These are phyloP conservation scores for Adenanthera pavonina DNA, from an alignment of 306 rosid genomes.

Conservation along the genomic window DNA sequence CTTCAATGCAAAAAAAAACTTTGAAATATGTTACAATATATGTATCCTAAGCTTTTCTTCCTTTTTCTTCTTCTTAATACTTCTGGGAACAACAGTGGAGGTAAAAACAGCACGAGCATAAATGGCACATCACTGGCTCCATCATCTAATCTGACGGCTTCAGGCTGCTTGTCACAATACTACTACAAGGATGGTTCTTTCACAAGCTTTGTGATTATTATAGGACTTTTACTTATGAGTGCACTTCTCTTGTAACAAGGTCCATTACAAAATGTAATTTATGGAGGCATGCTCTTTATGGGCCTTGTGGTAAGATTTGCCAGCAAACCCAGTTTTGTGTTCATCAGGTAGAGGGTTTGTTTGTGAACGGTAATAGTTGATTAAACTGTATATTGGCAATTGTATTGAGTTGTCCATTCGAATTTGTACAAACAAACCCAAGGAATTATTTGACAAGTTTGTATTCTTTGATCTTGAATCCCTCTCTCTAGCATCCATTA, in stretches of 20 bases:
- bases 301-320: conserved; percentile 40
- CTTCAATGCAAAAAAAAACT: background rate
- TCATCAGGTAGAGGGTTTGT: conserved; percentile 45
- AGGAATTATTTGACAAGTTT: conserved; percentile 45
- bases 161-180: conserved; percentile 61
- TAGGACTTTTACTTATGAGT: conserved; percentile 50
- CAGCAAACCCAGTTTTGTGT: conserved; percentile 69
- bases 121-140: conserved; percentile 74
- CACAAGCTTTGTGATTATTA: conserved; percentile 54
- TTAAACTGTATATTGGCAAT: conserved; percentile 48
- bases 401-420: conserved; percentile 46
- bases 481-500: conserved; percentile 30
- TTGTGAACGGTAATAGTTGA: conserved; percentile 46
- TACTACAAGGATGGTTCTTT: conserved; percentile 50
- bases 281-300: conserved; percentile 39
- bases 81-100: conserved; percentile 51
- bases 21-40: background rate
- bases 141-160: conserved; percentile 60
- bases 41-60: conserved; percentile 30
- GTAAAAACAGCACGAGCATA: conserved; percentile 59
- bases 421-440: conserved; percentile 54
- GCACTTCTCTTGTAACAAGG: conserved; percentile 53
- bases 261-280: conserved; percentile 36
- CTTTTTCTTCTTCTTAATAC: background rate
- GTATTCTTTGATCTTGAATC: conserved; percentile 50